A percentile compares a stretch with the other conserved stretches of the same genome.
Evolutionary conservation across 192 early-diverging fungal species (phyloP).

Genomic region (Thamnidium elegans): DNA sequence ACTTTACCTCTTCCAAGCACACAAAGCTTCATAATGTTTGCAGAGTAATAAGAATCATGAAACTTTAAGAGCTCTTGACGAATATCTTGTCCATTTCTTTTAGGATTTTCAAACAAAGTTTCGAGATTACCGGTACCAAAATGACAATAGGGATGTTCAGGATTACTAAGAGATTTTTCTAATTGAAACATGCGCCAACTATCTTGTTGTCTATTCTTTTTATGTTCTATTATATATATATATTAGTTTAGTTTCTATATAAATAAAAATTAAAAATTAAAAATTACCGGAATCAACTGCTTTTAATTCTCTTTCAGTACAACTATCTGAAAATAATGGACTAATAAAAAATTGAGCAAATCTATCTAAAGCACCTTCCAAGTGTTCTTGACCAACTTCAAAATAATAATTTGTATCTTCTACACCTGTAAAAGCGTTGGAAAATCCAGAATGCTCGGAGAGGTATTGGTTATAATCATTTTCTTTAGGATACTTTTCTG

Average conservation of each 20-base stretch:
- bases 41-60: slow-evolving; percentile 86
- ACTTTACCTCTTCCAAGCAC: slow-evolving; percentile 72
- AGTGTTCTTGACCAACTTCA: slow-evolving; percentile 62
- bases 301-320: slow-evolving; percentile 89
- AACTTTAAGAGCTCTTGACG: slow-evolving; percentile 84
- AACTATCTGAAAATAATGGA: slow-evolving; percentile 83
- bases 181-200: slow-evolving; percentile 88
- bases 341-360: slow-evolving; percentile 93
- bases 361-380: slow-evolving; percentile 59
- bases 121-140: slow-evolving; percentile 93
- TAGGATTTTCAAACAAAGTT: slow-evolving; percentile 72
- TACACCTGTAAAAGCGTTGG: slow-evolving; percentile 76
- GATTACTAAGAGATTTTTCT: slow-evolving; percentile 74
- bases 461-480: slow-evolving; percentile 80
- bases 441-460: slow-evolving; percentile 69
- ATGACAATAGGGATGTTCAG: slow-evolving; percentile 77
- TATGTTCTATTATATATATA: slow-evolving; percentile 62
- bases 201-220: slow-evolving; percentile 92
- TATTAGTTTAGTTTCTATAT: neutral
- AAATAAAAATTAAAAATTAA: neutral
- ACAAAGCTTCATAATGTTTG: slow-evolving; percentile 93
- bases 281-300: slow-evolving; percentile 86
- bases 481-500: slow-evolving; percentile 72
- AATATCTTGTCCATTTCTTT: slow-evolving; percentile 70
- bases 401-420: slow-evolving; percentile 91